Evolutionary conservation across 164 flowering plant genomes (phyloP).

Genomic region (Berberis vulgaris): DNA sequence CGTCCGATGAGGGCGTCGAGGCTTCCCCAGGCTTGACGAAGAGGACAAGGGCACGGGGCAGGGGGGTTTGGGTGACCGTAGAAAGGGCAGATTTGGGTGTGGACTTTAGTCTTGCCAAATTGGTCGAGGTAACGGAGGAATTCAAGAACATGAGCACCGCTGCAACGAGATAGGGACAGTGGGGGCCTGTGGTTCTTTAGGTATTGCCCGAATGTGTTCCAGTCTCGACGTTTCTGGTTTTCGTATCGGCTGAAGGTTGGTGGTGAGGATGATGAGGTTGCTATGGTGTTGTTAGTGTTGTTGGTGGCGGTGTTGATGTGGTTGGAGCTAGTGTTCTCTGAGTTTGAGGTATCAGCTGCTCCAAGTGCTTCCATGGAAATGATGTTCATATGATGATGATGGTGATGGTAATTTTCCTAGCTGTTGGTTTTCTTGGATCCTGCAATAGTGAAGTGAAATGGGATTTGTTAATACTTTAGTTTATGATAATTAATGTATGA

Average conservation of each 20-base stretch:
- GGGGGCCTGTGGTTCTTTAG: conserved; percentile 1
- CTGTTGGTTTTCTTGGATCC: neutral
- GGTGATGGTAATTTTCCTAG: neutral
- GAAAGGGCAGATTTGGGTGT: neutral
- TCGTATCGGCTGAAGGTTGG: conserved; percentile 1
- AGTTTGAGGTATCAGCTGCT: neutral
- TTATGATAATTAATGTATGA: no score
- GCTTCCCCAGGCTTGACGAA: conserved; percentile 6
- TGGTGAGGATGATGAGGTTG: neutral
- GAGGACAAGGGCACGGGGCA: conserved; percentile 4
- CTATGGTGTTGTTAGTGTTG: neutral
- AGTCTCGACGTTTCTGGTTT: conserved; percentile 1
- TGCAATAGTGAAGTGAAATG: neutral
- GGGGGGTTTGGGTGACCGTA: neutral
- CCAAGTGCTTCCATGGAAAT: neutral
- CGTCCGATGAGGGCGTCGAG: conserved; percentile 5
- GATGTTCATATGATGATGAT: neutral
- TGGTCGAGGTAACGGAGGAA: conserved; percentile 1
- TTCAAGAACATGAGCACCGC: conserved; percentile 1
- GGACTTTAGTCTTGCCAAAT: conserved; percentile 5
- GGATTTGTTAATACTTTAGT: no score
- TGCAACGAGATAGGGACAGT: conserved; percentile 1
- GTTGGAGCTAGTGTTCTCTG: neutral
- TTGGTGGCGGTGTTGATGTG: neutral
- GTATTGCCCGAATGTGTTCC: conserved; percentile 5